These are phyloP conservation scores for Syncephalastrum sp. DNA, from an alignment of 371 early-diverging fungal species.

Conservation along the genomic window DNA sequence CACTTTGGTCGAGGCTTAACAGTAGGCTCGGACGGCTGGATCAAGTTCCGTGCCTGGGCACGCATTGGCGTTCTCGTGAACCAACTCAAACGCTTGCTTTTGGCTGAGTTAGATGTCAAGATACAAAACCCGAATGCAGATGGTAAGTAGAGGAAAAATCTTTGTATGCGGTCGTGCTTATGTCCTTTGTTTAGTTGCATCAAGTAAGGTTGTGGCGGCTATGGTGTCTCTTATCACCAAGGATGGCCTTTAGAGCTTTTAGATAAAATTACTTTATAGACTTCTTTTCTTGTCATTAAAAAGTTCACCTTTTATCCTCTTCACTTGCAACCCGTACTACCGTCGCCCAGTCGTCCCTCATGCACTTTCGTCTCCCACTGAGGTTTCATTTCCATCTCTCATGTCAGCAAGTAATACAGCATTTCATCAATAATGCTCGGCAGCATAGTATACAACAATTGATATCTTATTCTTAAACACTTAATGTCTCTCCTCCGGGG, in stretches of 20 bases:
- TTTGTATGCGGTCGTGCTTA: slow-evolving; percentile 2
- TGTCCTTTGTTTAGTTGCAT: slow-evolving; percentile 27
- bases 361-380: too few species aligned
- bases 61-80: slow-evolving; percentile 79
- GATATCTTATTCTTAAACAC: too few species aligned
- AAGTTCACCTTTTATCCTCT: too few species aligned
- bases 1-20: slow-evolving; percentile 63
- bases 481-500: too few species aligned
- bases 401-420: too few species aligned
- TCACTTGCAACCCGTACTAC: too few species aligned
- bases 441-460: too few species aligned
- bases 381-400: too few species aligned
- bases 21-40: slow-evolving; percentile 58
- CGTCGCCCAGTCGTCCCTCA: too few species aligned
- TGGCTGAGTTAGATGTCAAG: slow-evolving; percentile 66
- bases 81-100: slow-evolving; percentile 68
- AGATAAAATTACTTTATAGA: too few species aligned
- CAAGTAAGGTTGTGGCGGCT: slow-evolving; percentile 52
- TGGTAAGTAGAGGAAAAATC: slow-evolving; percentile 26
- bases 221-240: slow-evolving; percentile 54
- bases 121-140: slow-evolving; percentile 67
- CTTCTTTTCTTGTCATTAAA: too few species aligned
- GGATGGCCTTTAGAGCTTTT: slow-evolving; percentile 42
- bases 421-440: too few species aligned
- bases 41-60: slow-evolving; percentile 76